A percentile compares a stretch with the other conserved stretches of the same genome.
Conservation (phyloP, 2,329 filamentous ascomycete genomes). For the Verticillium tricorpus region DNA sequence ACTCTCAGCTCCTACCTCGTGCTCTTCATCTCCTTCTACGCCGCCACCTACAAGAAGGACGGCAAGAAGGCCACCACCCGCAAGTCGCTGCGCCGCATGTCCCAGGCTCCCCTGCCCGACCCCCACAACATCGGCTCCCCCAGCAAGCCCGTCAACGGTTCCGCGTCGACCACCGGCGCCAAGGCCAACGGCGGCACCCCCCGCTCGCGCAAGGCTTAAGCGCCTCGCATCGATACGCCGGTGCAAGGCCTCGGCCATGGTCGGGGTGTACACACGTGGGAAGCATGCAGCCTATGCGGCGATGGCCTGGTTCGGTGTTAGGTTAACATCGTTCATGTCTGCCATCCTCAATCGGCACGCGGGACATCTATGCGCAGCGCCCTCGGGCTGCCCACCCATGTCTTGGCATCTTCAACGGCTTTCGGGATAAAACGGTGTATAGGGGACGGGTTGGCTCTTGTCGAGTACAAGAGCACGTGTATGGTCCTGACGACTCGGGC, state of each 20-base stretch:
- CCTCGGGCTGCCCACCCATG: background rate
- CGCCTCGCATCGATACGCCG: background rate
- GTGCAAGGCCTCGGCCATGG: background rate
- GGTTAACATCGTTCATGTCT: background rate
- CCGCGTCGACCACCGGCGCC: constrained; percentile 47
- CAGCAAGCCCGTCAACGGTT: constrained; percentile 49
- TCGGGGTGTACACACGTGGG: background rate
- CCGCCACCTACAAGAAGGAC: constrained; percentile 90
- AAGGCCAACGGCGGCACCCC: constrained; percentile 58
- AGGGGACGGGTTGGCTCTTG: background rate
- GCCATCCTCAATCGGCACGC: background rate
- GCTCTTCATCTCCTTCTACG: constrained; percentile 98
- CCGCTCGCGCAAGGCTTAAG: constrained; percentile 67
- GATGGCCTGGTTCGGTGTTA: background rate
- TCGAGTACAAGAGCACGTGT: background rate
- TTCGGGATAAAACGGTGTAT: background rate
- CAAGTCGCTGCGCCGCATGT: constrained; percentile 67
- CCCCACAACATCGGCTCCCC: constrained; percentile 57
- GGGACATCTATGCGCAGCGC: background rate
- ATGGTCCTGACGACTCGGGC: constrained; percentile 9
- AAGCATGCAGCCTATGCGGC: background rate
- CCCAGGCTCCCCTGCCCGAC: constrained; percentile 68
- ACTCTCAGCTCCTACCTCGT: constrained; percentile 94
- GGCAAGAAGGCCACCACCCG: constrained; percentile 67
- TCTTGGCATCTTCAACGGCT: background rate